Evolutionary conservation across 1,284 basidiomycete species (phyloP).

Genomic region (Naganishia sp.): DNA sequence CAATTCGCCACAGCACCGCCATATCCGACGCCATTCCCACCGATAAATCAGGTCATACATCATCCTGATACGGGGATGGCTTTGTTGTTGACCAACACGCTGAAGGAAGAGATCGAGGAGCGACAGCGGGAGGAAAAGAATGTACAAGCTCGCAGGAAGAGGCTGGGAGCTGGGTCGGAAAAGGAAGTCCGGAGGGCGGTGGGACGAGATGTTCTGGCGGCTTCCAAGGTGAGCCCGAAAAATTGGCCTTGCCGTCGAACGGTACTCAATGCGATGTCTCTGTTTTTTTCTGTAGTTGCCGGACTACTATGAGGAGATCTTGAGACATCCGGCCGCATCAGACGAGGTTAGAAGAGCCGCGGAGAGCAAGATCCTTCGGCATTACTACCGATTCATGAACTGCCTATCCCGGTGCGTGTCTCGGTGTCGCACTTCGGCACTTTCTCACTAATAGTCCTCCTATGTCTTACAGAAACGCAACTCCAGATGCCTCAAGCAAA

Average conservation of each 20-base stretch:
- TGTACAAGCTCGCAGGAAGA: conserved; percentile 70
- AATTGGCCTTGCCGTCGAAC: neutral
- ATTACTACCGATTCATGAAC: conserved; percentile 33
- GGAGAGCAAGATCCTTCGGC: conserved; percentile 69
- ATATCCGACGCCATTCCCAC: conserved; percentile 58
- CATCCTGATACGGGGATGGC: conserved; percentile 59
- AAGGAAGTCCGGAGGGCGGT: conserved; percentile 66
- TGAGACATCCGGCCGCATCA: conserved; percentile 72
- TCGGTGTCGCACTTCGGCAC: neutral
- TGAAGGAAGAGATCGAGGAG: conserved; percentile 65
- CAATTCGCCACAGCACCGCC: conserved; percentile 56
- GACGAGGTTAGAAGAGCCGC: conserved; percentile 69
- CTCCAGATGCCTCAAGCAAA: neutral
- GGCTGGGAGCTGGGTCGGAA: conserved; percentile 68
- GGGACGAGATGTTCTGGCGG: conserved; percentile 62
- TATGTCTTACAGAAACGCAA: neutral
- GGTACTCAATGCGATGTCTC: neutral
- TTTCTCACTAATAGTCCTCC: neutral
- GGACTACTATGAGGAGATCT: conserved; percentile 67
- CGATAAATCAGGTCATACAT: conserved; percentile 63
- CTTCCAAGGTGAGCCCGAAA: conserved; percentile 60
- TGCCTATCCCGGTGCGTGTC: conserved; percentile 27
- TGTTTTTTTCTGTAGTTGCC: conserved; percentile 60
- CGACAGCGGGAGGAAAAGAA: conserved; percentile 62
- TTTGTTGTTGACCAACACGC: conserved; percentile 67